Conservation (phyloP, 2,329 filamentous ascomycete species). For the Xylariomycetidae sp. region DNA sequence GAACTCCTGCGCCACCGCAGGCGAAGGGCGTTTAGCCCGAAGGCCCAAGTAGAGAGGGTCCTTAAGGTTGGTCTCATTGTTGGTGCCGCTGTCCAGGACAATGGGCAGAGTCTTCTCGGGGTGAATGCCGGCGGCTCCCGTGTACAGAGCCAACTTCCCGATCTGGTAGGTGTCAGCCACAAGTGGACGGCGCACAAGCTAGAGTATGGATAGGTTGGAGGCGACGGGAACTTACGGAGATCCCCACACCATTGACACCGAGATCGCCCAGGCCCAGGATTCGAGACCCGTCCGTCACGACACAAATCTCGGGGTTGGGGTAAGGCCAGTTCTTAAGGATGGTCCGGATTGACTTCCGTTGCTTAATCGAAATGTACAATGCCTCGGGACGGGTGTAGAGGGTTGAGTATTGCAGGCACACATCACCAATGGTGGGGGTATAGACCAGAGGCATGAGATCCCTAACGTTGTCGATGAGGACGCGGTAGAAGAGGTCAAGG, state of each 20-base stretch:
- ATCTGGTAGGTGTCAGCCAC: slow-evolving; percentile 46
- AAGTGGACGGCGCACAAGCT: slow-evolving; percentile 3
- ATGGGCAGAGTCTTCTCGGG: slow-evolving; percentile 77
- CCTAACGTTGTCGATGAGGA: slow-evolving; percentile 71
- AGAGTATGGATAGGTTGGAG: slow-evolving; percentile 2
- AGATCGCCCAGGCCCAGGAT: slow-evolving; percentile 91
- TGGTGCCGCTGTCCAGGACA: slow-evolving; percentile 62
- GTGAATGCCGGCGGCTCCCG: slow-evolving; percentile 89
- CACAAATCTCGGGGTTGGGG: slow-evolving; percentile 85
- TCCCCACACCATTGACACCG: slow-evolving; percentile 95
- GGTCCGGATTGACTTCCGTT: slow-evolving; percentile 82
- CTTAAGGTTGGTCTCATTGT: slow-evolving; percentile 61
- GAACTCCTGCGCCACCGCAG: slow-evolving; percentile 80
- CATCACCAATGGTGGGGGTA: slow-evolving; percentile 89
- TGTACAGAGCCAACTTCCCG: slow-evolving; percentile 93
- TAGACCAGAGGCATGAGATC: slow-evolving; percentile 82
- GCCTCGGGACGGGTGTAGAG: slow-evolving; percentile 94
- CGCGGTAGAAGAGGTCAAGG: slow-evolving; percentile 76
- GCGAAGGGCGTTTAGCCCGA: slow-evolving; percentile 72
- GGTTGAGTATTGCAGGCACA: slow-evolving; percentile 93
- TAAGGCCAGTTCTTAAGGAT: slow-evolving; percentile 94
- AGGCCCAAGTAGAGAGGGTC: slow-evolving; percentile 85
- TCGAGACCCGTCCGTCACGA: slow-evolving; percentile 92
- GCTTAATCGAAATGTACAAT: slow-evolving; percentile 92
- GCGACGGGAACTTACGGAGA: slow-evolving; percentile 60